A percentile compares a stretch with the other conserved stretches of the same genome.
These are phyloP conservation scores for Colletotrichum sp. DNA, from an alignment of 2,329 filamentous ascomycete genomes.

Conservation along the genomic window DNA sequence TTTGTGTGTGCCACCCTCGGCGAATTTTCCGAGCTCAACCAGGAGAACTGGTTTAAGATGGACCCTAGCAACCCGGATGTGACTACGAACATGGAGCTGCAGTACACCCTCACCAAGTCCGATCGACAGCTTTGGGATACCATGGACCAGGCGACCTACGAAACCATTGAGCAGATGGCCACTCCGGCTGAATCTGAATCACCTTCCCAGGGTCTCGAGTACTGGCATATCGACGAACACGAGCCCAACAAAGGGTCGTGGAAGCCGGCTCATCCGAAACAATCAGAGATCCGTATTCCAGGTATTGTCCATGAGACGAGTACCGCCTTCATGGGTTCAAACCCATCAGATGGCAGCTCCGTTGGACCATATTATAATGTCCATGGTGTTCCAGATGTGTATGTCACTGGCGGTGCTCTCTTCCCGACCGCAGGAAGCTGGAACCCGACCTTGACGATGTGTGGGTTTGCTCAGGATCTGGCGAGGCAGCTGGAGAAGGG, in stretches of 20 bases:
- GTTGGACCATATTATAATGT: neutral
- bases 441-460: neutral
- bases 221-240: neutral
- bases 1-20: neutral
- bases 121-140: neutral
- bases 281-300: neutral
- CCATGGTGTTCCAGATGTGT: neutral
- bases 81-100: neutral
- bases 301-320: neutral
- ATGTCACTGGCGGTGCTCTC: neutral
- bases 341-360: neutral
- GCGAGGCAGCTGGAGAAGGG: neutral
- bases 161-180: neutral
- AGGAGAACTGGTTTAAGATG: neutral
- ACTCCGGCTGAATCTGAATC: accelerated
- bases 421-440: neutral
- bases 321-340: neutral
- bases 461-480: neutral
- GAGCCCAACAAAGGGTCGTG: neutral
- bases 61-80: neutral
- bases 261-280: neutral
- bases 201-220: accelerated
- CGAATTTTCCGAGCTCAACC: neutral
- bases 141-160: accelerated
- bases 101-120: neutral